Conservation (phyloP, 2,329 filamentous ascomycete species). For the Talaromyces sp. region DNA sequence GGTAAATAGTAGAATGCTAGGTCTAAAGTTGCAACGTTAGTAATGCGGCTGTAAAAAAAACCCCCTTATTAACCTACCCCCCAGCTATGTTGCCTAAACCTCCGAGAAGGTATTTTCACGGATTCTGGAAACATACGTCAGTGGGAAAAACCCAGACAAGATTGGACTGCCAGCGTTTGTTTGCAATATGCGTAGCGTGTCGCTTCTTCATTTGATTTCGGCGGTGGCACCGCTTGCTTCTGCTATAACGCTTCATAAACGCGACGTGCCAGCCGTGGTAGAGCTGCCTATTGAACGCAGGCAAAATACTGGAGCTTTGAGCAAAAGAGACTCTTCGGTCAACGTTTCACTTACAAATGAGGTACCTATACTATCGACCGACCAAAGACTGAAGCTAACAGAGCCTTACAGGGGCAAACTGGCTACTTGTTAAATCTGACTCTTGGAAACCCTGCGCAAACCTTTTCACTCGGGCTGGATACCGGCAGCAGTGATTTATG, state of each 20-base stretch:
- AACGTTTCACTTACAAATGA: background rate
- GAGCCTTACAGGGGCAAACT: background rate
- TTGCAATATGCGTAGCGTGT: background rate
- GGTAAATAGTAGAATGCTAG: background rate
- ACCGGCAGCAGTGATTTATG: slow-evolving; percentile 66
- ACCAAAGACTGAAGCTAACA: background rate
- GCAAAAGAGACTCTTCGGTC: background rate
- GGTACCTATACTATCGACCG: background rate
- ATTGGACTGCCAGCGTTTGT: background rate
- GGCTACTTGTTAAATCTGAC: slow-evolving; percentile 58
- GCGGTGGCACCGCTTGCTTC: background rate
- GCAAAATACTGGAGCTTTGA: background rate
- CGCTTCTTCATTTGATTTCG: background rate
- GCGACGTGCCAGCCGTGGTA: background rate
- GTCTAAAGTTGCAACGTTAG: background rate
- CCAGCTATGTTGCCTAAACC: background rate
- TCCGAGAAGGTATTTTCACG: background rate
- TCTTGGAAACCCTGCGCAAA: slow-evolving; percentile 57
- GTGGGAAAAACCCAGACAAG: background rate
- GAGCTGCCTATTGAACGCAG: background rate
- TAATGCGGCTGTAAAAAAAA: background rate
- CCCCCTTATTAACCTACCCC: background rate
- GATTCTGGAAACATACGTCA: background rate
- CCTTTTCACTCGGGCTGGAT: slow-evolving; percentile 56
- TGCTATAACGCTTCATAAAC: background rate